Evolutionary conservation across 1,284 basidiomycete genomes (phyloP).

Genomic region (Pholiota adiposa): DNA sequence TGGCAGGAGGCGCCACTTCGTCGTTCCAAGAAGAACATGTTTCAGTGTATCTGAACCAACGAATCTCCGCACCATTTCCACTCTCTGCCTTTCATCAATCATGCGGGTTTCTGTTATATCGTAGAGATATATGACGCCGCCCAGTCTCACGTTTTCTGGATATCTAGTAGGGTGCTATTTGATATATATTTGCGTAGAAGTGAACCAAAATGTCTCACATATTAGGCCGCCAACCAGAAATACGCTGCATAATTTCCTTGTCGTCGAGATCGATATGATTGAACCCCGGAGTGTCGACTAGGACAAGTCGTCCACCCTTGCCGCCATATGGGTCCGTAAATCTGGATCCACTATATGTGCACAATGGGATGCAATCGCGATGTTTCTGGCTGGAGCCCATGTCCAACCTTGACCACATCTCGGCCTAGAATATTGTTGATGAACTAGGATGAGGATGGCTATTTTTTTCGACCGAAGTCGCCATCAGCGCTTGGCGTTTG

Average conservation of each 20-base stretch:
- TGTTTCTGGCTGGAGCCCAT: conserved; percentile 12
- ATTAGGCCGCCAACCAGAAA: not conserved
- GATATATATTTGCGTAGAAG: too few species aligned
- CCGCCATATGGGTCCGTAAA: not conserved
- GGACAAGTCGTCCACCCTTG: conserved; percentile 17
- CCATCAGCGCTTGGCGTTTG: not conserved
- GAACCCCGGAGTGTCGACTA: conserved; percentile 32
- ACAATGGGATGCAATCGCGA: not conserved
- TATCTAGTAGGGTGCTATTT: conserved; percentile 1
- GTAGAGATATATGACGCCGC: not conserved
- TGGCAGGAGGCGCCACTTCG: conserved; percentile 2
- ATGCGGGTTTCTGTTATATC: not conserved
- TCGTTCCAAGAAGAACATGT: not conserved
- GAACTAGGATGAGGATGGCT: conserved; percentile 19
- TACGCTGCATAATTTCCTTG: not conserved
- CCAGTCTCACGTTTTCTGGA: not conserved
- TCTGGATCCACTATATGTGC: not conserved
- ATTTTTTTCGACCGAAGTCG: too few species aligned
- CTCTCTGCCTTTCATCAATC: not conserved
- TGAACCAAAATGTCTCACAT: not conserved
- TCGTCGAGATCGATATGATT: conserved; percentile 25
- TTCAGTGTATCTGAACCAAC: not conserved
- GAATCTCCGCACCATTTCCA: not conserved
- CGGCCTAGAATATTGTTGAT: conserved; percentile 4
- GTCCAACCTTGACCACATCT: conserved; percentile 5